phyloP scores from a whole-genome alignment of 177 flowering plant genomes.

The Telopea speciosissima region DNA sequence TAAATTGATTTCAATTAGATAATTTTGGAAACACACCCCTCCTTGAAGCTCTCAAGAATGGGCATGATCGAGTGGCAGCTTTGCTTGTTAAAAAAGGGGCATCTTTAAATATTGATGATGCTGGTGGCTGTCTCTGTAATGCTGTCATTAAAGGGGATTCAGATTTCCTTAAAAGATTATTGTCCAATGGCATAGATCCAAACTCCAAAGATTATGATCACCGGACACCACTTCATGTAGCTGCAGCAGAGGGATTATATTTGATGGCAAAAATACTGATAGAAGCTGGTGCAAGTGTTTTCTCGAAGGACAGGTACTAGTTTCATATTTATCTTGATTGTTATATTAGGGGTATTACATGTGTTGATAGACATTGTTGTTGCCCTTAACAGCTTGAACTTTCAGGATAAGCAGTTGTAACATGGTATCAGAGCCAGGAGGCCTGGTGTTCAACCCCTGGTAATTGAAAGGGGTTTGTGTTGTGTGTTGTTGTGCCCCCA shows the following conservation, averaged over 20 bases:
- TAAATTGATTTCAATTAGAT: conserved; percentile 30
- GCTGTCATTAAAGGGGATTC: conserved; percentile 47
- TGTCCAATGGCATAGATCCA: conserved; percentile 54
- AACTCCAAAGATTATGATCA: conserved; percentile 58
- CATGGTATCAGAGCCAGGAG: too few relatives aligned
- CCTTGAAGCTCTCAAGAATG: conserved; percentile 64
- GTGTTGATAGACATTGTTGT: too few relatives aligned
- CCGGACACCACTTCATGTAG: conserved; percentile 70
- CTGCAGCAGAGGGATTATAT: conserved; percentile 64
- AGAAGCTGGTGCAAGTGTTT: conserved; percentile 64
- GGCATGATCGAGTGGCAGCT: conserved; percentile 59
- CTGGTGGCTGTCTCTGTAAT: conserved; percentile 51
- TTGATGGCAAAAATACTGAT: conserved; percentile 44
- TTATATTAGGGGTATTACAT: too few relatives aligned
- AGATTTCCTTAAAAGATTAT: conserved; percentile 49
- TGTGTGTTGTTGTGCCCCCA: too few relatives aligned
- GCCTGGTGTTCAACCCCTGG: too few relatives aligned
- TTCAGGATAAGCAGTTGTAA: too few relatives aligned
- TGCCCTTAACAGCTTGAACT: too few relatives aligned
- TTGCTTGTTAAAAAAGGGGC: conserved; percentile 54
- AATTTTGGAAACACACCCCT: conserved; percentile 70
- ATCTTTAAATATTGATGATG: conserved; percentile 37
- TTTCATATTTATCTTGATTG: not conserved
- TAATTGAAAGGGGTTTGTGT: too few relatives aligned
- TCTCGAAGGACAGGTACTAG: conserved; percentile 59